phyloP scores from a whole-genome alignment of 345 rosid species.

The Populus deltoides region DNA sequence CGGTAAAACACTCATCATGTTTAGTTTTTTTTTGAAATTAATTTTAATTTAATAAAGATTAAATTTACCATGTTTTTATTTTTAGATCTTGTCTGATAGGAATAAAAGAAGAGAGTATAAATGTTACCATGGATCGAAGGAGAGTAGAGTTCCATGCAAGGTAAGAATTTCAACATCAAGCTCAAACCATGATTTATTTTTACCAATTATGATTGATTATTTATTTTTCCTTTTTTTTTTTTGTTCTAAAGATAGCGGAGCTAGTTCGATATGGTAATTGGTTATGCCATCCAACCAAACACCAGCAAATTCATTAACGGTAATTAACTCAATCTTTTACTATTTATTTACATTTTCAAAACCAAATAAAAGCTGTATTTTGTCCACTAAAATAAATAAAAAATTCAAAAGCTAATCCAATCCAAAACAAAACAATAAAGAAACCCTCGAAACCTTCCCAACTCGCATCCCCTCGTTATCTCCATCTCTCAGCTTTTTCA shows the following conservation, averaged over 20 bases:
- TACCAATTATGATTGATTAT: background rate
- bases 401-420: background rate
- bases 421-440: background rate
- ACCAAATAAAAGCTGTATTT: background rate
- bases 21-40: too few species aligned
- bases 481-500: background rate
- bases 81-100: too few species aligned
- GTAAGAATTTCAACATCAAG: too few species aligned
- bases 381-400: background rate
- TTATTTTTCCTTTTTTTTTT: background rate
- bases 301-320: background rate
- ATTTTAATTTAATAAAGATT: too few species aligned
- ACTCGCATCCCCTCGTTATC: background rate
- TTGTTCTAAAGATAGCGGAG: background rate
- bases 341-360: background rate
- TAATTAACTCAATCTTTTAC: background rate
- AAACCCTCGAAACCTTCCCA: background rate
- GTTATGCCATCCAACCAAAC: background rate
- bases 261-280: background rate
- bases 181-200: background rate
- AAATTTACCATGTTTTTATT: too few species aligned
- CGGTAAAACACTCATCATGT: accelerated
- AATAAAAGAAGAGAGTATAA: too few species aligned
- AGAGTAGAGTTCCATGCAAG: too few species aligned
- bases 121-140: too few species aligned